Percentiles rank a stretch among this genome's conserved stretches.
phyloP scores from a whole-genome alignment of 345 rosid genomes.

The Dovyalis caffra region DNA sequence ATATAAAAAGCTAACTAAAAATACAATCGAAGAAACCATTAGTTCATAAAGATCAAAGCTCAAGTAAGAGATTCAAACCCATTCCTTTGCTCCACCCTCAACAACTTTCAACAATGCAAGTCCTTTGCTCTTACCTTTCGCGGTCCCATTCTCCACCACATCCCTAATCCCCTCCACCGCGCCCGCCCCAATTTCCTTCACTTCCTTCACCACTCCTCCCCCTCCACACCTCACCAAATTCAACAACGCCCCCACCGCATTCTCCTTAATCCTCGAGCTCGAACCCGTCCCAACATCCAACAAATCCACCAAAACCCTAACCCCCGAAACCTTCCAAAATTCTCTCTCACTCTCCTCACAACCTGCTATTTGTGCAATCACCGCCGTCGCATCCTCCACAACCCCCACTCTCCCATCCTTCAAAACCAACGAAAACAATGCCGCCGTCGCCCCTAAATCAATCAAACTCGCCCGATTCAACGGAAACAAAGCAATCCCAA shows the following conservation, averaged over 20 bases:
- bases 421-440: constrained; percentile 60
- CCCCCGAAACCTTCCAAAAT: constrained; percentile 54
- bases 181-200: constrained; percentile 36
- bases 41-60: constrained; percentile 20
- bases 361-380: constrained; percentile 88
- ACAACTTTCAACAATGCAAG: constrained; percentile 45
- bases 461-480: constrained; percentile 62
- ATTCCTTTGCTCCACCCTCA: constrained; percentile 14
- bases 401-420: constrained; percentile 79
- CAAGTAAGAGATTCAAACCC: constrained; percentile 26
- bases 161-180: constrained; percentile 58
- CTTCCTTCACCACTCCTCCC: constrained; percentile 45
- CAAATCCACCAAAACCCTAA: constrained; percentile 61
- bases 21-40: background rate
- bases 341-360: constrained; percentile 79
- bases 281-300: constrained; percentile 72
- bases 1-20: background rate
- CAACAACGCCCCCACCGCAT: constrained; percentile 70
- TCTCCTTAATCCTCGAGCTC: constrained; percentile 64
- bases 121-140: constrained; percentile 69
- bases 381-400: constrained; percentile 92
- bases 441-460: constrained; percentile 58
- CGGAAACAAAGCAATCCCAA: constrained; percentile 66
- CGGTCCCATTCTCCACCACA: constrained; percentile 57
- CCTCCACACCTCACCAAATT: constrained; percentile 65